Base-by-base conservation (phyloP, 2,329 filamentous ascomycete genomes). In the Hirsutella rhossiliensis region DNA sequence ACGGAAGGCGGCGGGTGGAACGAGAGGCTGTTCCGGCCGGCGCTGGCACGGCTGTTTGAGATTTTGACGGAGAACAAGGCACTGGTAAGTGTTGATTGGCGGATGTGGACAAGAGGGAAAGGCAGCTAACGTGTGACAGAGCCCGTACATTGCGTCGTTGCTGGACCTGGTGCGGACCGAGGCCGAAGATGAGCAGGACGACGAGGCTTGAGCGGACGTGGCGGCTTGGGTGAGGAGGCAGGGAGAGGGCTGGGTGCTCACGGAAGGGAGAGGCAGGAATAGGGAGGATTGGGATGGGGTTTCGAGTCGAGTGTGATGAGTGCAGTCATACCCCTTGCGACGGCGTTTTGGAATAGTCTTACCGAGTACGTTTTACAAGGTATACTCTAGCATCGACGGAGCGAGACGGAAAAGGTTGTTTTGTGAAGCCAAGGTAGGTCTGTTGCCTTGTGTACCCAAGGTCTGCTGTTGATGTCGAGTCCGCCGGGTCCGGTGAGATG, bases 61-160 rank as follows among this genome's bases (percentile, higher is more conserved):
- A 73, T 86, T 38, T 73, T 85, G 65, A 75, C 80, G 29, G 78
- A 86, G 58, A 87, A 87, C 51, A 69, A 68, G 59, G 68, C 72
- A 45, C 58, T 83, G 63, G 76, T 78, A 64, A 53, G 71, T 64
- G 27, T 19, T 23, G 42, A 43, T 2, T 30, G 34, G 43, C 2
- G 28, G 23, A 18, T 19, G 15, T 13, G 29, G 18, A 27, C 18
- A 6, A 15, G 37, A 4, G 27, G 11, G 11, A 20, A 17, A 27
- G 17, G 30, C 36, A 40, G 45, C 53, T 55, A 44, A 54, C 47
- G 39, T 46, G 45, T 12, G 18, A 40, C 49, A 67, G 64, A 61
- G 62, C 45, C 62, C 62, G 9, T 65, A 67, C 42, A 62, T 67
- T 43, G 58, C 64, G 38, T 67, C 63, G 28, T 52, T 67, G 6